phyloP scores from a whole-genome alignment of 164 flowering plant genomes.

The Stephania cephalantha region DNA sequence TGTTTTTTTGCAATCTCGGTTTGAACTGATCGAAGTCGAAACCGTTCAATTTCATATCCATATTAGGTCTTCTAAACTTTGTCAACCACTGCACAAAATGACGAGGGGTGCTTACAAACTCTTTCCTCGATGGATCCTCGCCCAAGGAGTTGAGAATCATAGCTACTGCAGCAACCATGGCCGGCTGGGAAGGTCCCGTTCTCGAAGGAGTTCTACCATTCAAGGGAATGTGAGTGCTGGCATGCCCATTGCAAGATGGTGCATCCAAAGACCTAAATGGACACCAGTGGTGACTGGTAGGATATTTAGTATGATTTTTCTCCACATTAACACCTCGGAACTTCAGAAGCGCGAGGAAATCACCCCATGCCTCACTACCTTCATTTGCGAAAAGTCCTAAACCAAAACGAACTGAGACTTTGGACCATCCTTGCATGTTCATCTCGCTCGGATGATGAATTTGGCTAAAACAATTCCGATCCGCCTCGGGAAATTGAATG shows the following conservation, averaged over 20 bases:
- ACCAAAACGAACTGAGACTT: conserved; percentile 48
- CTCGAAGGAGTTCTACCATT: conserved; percentile 21
- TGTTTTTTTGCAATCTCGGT: conserved; percentile 9
- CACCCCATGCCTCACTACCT: conserved; percentile 55
- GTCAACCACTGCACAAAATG: conserved; percentile 78
- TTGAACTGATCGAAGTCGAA: conserved; percentile 18
- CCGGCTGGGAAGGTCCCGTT: conserved; percentile 24
- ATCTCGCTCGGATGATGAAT: conserved; percentile 20
- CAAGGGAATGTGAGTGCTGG: conserved; percentile 12
- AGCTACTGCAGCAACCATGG: conserved; percentile 57
- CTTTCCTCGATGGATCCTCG: conserved; percentile 76
- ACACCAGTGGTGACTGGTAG: conserved; percentile 51
- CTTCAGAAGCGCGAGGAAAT: conserved; percentile 61
- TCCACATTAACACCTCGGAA: conserved; percentile 46
- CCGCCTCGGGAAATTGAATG: conserved; percentile 55
- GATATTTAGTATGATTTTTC: conserved; percentile 12
- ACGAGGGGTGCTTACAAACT: conserved; percentile 66
- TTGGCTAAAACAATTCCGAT: conserved; percentile 27
- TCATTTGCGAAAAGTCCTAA: conserved; percentile 68
- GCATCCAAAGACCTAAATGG: conserved; percentile 35
- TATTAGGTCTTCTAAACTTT: conserved; percentile 53
- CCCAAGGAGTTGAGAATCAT: conserved; percentile 65
- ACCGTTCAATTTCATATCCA: conserved; percentile 57
- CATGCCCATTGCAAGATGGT: conserved; percentile 23
- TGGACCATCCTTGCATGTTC: conserved; percentile 42